These are phyloP conservation scores for Trichoderma asperelloides DNA, from an alignment of 495 filamentous ascomycete species.

Conservation along the genomic window DNA sequence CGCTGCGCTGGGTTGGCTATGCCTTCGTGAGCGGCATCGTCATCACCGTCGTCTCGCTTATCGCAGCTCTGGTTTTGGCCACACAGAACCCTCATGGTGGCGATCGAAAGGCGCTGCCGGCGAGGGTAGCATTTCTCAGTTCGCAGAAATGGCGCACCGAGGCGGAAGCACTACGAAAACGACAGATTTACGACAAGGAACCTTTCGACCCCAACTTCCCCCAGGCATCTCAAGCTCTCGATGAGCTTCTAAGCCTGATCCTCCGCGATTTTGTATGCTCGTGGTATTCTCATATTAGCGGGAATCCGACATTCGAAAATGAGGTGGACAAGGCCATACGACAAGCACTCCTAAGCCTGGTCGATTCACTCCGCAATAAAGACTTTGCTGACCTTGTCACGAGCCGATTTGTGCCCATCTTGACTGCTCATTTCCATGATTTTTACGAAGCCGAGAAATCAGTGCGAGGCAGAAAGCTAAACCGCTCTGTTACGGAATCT, in stretches of 20 bases:
- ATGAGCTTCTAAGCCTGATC: constrained; percentile 68
- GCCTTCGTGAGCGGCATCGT: constrained; percentile 62
- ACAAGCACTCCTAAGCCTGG: constrained; percentile 59
- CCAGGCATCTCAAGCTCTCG: constrained; percentile 69
- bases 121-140: constrained; percentile 48
- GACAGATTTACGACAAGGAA: constrained; percentile 39
- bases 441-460: constrained; percentile 84
- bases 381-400: constrained; percentile 77
- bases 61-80: constrained; percentile 50
- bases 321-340: constrained; percentile 78
- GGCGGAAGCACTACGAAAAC: constrained; percentile 46
- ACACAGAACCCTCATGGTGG: constrained; percentile 40
- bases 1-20: constrained; percentile 70
- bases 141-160: constrained; percentile 61
- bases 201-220: constrained; percentile 73
- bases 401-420: constrained; percentile 71
- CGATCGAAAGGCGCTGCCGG: background rate
- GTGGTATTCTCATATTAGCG: constrained; percentile 85
- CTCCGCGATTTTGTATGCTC: constrained; percentile 76
- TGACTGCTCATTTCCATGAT: constrained; percentile 85
- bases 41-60: constrained; percentile 41
- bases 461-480: constrained; percentile 78
- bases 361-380: constrained; percentile 56
- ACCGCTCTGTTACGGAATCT: constrained; percentile 85
- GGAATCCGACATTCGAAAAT: constrained; percentile 66